A percentile compares a stretch with the other conserved stretches of the same genome.
These are phyloP conservation scores for Coemansia sp. DNA, from an alignment of 192 early-diverging fungal species.

Conservation along the genomic window DNA sequence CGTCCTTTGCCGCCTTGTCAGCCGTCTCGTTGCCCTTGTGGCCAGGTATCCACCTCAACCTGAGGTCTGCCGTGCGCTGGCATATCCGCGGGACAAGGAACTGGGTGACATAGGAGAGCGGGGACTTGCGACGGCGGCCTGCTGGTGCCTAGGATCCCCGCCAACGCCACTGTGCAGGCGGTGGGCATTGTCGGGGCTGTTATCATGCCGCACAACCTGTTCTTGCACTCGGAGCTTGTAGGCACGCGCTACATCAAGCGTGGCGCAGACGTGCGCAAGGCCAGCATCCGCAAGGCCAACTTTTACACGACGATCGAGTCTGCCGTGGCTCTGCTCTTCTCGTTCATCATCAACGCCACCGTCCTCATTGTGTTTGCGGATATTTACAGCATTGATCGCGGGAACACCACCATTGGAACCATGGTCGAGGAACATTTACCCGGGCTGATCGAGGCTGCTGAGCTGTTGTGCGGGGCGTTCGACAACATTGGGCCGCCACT, in stretches of 20 bases:
- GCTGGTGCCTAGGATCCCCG: constrained; percentile 57
- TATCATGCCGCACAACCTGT: constrained; percentile 92
- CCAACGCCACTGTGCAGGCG: constrained; percentile 60
- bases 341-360: constrained; percentile 67
- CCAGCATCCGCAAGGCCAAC: constrained; percentile 65
- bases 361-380: constrained; percentile 68
- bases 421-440: constrained; percentile 47
- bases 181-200: constrained; percentile 69
- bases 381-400: constrained; percentile 24
- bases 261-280: constrained; percentile 26
- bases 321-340: constrained; percentile 59
- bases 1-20: background rate
- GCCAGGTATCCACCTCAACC: too few relatives aligned
- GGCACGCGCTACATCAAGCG: constrained; percentile 55
- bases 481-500: constrained; percentile 62
- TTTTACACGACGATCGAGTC: constrained; percentile 70
- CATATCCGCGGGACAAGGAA: background rate
- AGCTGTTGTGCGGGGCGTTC: constrained; percentile 57
- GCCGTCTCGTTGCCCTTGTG: background rate
- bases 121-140: constrained; percentile 37
- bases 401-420: background rate
- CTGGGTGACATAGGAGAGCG: too few relatives aligned
- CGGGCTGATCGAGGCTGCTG: constrained; percentile 65
- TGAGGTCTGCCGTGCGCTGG: too few relatives aligned
- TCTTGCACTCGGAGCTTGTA: constrained; percentile 81